Evolutionary conservation across 208 protist genomes (phyloP).

Genomic region (Trypanosoma caninum): DNA sequence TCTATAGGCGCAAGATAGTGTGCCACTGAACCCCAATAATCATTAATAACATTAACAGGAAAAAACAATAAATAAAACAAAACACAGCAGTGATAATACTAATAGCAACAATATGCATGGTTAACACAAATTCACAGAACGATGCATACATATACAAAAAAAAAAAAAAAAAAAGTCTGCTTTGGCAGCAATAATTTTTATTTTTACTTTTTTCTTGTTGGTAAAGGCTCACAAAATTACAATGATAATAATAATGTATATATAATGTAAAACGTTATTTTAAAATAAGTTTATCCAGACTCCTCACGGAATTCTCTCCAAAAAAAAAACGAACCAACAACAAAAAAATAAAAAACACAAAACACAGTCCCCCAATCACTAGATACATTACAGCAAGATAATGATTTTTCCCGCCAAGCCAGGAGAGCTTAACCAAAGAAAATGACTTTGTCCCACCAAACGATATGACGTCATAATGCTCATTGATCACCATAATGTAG

Average conservation of each 20-base stretch:
- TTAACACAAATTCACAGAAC: neutral
- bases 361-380: conserved; percentile 78
- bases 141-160: neutral
- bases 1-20: no score
- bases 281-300: conserved; percentile 26
- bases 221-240: neutral
- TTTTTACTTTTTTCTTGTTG: neutral
- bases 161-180: neutral
- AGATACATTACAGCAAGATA: conserved; percentile 94
- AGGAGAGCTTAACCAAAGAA: conserved; percentile 91
- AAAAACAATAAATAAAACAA: neutral
- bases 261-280: conserved; percentile 5
- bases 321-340: conserved; percentile 39
- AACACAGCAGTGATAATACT: neutral
- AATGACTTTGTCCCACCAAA: conserved; percentile 96
- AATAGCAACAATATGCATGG: neutral
- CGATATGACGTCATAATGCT: conserved; percentile 87
- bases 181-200: neutral
- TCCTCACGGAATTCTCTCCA: conserved; percentile 34
- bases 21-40: no score
- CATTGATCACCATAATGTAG: conserved; percentile 88
- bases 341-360: conserved; percentile 80
- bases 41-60: neutral
- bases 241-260: neutral
- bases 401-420: conserved; percentile 95